Percentiles rank a stretch among this genome's conserved stretches.
Evolutionary conservation across 768 basidiomycete genomes (phyloP).

Genomic region (Strobilomyces confusus): DNA sequence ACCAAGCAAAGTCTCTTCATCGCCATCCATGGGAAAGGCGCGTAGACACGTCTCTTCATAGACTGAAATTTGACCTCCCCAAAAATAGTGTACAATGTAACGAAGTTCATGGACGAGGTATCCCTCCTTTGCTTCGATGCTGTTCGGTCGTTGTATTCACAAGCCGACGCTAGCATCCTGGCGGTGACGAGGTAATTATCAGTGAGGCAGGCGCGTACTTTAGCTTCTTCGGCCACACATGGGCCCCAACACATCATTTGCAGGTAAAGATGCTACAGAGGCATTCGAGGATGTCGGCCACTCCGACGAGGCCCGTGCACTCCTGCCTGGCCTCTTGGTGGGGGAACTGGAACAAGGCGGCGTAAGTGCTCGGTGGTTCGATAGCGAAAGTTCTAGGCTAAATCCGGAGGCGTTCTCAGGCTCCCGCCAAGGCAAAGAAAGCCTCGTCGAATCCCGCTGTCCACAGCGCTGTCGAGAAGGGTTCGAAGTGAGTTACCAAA

Average conservation of each 20-base stretch:
- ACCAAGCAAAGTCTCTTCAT: slow-evolving; percentile 75
- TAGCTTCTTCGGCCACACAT: slow-evolving; percentile 1
- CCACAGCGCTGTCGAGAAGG: slow-evolving; percentile 52
- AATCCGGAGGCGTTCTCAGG: slow-evolving; percentile 32
- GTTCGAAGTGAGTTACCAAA: slow-evolving; percentile 55
- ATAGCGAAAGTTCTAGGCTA: background rate
- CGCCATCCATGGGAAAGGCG: slow-evolving; percentile 84
- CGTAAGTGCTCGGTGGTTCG: slow-evolving; percentile 38
- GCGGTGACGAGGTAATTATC: slow-evolving; percentile 96
- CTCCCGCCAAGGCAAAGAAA: slow-evolving; percentile 49
- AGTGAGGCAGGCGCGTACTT: slow-evolving; percentile 79
- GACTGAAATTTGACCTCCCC: slow-evolving; percentile 1
- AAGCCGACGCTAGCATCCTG: slow-evolving; percentile 66
- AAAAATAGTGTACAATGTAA: slow-evolving; percentile 81
- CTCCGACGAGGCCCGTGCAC: slow-evolving; percentile 92
- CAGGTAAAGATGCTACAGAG: slow-evolving; percentile 94
- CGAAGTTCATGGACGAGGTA: slow-evolving; percentile 95
- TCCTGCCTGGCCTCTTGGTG: slow-evolving; percentile 73
- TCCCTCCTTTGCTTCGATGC: slow-evolving; percentile 12
- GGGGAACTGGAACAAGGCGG: slow-evolving; percentile 76
- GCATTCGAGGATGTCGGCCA: slow-evolving; percentile 99
- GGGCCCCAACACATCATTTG: slow-evolving; percentile 3
- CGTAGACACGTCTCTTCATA: slow-evolving; percentile 3
- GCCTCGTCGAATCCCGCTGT: slow-evolving; percentile 38
- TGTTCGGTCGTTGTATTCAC: slow-evolving; percentile 6